phyloP scores from a whole-genome alignment of 176 grass and related monocot species.

The Hordeum vulgare region MorexV3_pseudomolecules_assembly NC_058520.1:602225758-602226257 shows the following conservation, averaged over 20 bases:
- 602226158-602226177: neutral
- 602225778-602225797: constrained; percentile 60
- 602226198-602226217: constrained; percentile 8
- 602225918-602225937: constrained; percentile 32
- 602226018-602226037: neutral
- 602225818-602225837: constrained; percentile 83
- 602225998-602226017: neutral
- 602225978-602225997: constrained; percentile 34
- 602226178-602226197: neutral
- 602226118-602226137: neutral
- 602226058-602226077: neutral
- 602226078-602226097: neutral
- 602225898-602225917: neutral
- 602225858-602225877: too few relatives aligned
- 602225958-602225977: constrained; percentile 54
- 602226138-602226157: constrained; percentile 8
- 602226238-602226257: too few relatives aligned
- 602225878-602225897: neutral
- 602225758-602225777: constrained; percentile 70
- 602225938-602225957: constrained; percentile 88
- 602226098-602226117: neutral
- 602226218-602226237: too few relatives aligned
- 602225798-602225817: constrained; percentile 63
- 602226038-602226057: neutral
- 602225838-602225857: constrained; percentile 85